phyloP scores from a whole-genome alignment of 257 asterid genomes.

The Solanum verrucosum region DNA sequence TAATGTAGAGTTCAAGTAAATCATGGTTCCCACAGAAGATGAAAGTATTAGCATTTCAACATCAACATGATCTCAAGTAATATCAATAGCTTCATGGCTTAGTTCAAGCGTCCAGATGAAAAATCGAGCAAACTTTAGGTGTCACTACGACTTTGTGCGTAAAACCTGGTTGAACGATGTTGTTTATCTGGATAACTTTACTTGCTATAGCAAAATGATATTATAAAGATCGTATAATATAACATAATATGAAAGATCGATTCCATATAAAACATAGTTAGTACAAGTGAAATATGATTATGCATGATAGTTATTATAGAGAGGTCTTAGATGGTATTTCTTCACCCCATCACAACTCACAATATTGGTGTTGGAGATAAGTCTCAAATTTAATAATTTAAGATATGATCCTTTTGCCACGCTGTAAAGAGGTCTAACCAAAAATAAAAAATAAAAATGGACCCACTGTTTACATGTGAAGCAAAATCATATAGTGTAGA shows the following conservation, averaged over 20 bases:
- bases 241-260: neutral
- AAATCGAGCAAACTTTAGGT: neutral
- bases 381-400: neutral
- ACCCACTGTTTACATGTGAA: neutral
- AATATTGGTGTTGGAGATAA: neutral
- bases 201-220: neutral
- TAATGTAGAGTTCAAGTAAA: neutral
- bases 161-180: neutral
- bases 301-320: neutral
- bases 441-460: neutral
- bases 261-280: neutral
- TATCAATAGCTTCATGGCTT: neutral
- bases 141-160: too few relatives aligned
- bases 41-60: neutral
- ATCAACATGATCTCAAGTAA: neutral
- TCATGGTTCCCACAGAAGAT: neutral
- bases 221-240: neutral
- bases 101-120: neutral
- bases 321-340: neutral
- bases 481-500: neutral
- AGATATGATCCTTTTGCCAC: neutral
- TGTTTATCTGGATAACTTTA: neutral
- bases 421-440: neutral
- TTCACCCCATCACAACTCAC: neutral
- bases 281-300: neutral